phyloP scores from a whole-genome alignment of 139 green algal genomes.

The Astrephomene gubernaculifera region DNA sequence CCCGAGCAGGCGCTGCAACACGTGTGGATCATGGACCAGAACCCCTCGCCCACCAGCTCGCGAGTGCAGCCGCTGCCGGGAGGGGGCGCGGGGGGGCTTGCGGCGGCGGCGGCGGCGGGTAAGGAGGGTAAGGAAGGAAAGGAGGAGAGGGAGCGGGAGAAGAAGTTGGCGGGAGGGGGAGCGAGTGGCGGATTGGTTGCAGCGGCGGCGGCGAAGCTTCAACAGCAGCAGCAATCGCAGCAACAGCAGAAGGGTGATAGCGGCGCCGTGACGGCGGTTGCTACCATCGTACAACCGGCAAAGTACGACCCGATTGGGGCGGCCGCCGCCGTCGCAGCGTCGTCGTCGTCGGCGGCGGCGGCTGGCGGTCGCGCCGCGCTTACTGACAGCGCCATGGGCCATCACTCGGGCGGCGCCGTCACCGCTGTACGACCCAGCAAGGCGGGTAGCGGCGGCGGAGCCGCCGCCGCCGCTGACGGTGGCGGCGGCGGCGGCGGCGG shows the following conservation, averaged over 20 bases:
- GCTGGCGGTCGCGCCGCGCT: neutral
- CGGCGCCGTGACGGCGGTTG: neutral
- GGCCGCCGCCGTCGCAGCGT: neutral
- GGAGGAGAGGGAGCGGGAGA: no score
- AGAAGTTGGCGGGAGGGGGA: neutral
- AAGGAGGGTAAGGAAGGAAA: no score
- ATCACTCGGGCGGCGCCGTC: neutral
- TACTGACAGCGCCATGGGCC: slow-evolving; percentile 33
- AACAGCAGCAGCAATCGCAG: neutral
- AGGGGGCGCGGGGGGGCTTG: neutral
- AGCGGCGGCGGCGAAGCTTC: neutral
- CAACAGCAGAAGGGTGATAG: neutral
- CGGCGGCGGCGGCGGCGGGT: neutral
- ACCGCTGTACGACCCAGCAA: neutral
- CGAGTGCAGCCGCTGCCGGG: neutral
- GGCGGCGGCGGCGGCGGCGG: no score
- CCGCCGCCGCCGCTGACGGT: neutral
- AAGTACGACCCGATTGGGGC: slow-evolving; percentile 6
- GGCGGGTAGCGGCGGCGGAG: neutral
- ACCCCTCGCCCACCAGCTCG: slow-evolving; percentile 36
- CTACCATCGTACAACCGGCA: neutral
- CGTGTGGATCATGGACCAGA: slow-evolving; percentile 72
- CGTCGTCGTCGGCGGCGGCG: neutral
- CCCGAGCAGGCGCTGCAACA: slow-evolving; percentile 84
- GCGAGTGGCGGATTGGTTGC: neutral